Evolutionary conservation across 2,329 filamentous ascomycete species (phyloP), one percentile per base, ranked within the genome.

Genomic region (Aspergillus aculeatinus): DNA sequence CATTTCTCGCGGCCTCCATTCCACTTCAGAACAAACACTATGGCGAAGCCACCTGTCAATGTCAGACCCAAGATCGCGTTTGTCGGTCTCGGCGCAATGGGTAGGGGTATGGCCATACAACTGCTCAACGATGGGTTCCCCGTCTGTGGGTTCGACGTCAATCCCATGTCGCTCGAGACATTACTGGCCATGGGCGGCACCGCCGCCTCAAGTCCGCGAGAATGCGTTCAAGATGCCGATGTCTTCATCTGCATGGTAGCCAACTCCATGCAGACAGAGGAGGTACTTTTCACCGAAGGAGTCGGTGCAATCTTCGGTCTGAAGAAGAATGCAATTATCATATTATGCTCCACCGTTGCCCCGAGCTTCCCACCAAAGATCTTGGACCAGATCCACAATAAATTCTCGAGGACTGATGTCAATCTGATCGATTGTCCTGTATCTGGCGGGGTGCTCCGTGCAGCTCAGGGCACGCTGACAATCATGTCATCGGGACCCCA

Each of bases 21-120:
- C 9, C 44, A 21, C 44, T 48, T 9, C 9, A 27, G 44, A 48
- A 19, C 44, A 9, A 48, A 5, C 44, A 9, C 44, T 14, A 48
- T 48, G 44, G 6, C 44, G 9, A 48, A 48, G 44, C 10, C 44
- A n/a, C 2, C 4, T 16, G 44, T 48, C 44, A 48, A 48, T 3
- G 44, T 9, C 10, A 39, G 33, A 35, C 50, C 50, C 16, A 52
- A 52, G 25, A n/a, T 52, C 25, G 50, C 50, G 27, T 52, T 52
- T 23, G 35, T 52, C 25, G 50, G 50, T 21, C 50, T 52, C 50
- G 29, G 50, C 29, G 50, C 50, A 16, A 52, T 52, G 50, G 50
- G 50, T 12, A 27, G 27, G 21, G 50, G 50, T 9, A 52, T 52
- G 50, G 50, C 50, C n/a, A 29, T 52, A 23, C 50, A 52, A 19